These are phyloP conservation scores for Parmelia sp. DNA, from an alignment of 495 filamentous ascomycete genomes.

Conservation along the genomic window DNA sequence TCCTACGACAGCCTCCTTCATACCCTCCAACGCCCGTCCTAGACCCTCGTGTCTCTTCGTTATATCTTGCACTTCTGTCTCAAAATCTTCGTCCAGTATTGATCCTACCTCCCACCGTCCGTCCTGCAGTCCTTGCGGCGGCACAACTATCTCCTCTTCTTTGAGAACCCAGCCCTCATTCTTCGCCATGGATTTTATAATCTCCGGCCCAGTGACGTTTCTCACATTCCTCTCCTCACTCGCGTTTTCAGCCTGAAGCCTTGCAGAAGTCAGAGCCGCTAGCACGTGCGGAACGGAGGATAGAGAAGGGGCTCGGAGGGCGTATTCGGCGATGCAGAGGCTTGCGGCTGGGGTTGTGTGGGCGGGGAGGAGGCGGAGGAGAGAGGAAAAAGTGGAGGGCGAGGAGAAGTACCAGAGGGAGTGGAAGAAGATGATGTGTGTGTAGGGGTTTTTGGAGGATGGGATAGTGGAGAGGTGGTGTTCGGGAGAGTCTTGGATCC, in stretches of 20 bases:
- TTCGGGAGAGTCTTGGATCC: slow-evolving; percentile 5
- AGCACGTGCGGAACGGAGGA: slow-evolving; percentile 7
- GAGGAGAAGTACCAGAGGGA: slow-evolving; percentile 12
- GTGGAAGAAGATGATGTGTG: slow-evolving; percentile 6
- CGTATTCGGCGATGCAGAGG: slow-evolving; percentile 12
- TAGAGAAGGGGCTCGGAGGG: slow-evolving; percentile 2
- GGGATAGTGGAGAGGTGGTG: slow-evolving; percentile 6
- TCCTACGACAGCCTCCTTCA: slow-evolving; percentile 1
- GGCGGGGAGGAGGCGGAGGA: slow-evolving; percentile 2
- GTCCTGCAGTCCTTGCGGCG: slow-evolving; percentile 1
- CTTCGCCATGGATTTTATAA: not conserved
- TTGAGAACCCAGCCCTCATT: slow-evolving; percentile 1
- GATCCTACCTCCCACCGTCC: slow-evolving; percentile 9
- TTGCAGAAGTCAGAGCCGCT: slow-evolving; percentile 1
- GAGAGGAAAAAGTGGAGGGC: not conserved
- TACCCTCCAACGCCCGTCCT: slow-evolving; percentile 1
- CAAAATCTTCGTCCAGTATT: not conserved
- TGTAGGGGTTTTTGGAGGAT: not conserved
- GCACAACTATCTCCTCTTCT: slow-evolving; percentile 3
- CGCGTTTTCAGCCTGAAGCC: not conserved
- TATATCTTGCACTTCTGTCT: not conserved
- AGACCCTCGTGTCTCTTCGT: not conserved
- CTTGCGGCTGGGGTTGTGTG: slow-evolving; percentile 1
- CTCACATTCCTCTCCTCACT: slow-evolving; percentile 1
- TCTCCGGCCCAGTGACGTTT: not conserved